Percentiles rank a stretch among this genome's conserved stretches.
Evolutionary conservation across 371 early-diverging fungal genomes (phyloP).

Genomic region (Batkoa obscura): DNA sequence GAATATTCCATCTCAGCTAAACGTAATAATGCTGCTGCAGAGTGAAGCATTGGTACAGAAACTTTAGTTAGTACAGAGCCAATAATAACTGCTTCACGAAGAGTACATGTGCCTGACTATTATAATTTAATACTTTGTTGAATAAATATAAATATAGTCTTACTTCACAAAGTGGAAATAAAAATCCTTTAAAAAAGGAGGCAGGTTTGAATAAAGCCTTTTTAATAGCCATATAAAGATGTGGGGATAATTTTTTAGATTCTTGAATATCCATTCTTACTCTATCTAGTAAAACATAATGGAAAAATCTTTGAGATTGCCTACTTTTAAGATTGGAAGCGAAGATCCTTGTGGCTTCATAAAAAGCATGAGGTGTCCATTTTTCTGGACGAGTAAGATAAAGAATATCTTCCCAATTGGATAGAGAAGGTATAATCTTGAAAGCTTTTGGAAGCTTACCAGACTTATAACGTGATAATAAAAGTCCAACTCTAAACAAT

Average conservation of each 20-base stretch:
- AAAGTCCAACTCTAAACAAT: constrained; percentile 49
- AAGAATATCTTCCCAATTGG: constrained; percentile 93
- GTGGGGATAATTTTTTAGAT: constrained; percentile 88
- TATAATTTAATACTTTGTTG: not conserved
- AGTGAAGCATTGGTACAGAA: constrained; percentile 87
- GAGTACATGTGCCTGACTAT: constrained; percentile 61
- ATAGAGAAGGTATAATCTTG: constrained; percentile 89
- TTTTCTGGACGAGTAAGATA: constrained; percentile 72
- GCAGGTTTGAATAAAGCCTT: constrained; percentile 92
- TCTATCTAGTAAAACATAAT: constrained; percentile 65
- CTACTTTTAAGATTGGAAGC: constrained; percentile 81
- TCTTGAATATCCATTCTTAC: constrained; percentile 87
- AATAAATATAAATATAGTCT: not conserved
- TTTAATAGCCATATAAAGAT: constrained; percentile 87
- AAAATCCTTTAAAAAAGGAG: constrained; percentile 93
- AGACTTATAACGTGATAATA: constrained; percentile 83
- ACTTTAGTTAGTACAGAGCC: constrained; percentile 81
- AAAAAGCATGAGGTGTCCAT: constrained; percentile 94
- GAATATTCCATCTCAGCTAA: constrained; percentile 95
- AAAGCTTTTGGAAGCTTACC: constrained; percentile 95
- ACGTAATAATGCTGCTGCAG: constrained; percentile 80
- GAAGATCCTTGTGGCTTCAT: constrained; percentile 90
- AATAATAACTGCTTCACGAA: constrained; percentile 91
- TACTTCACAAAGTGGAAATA: constrained; percentile 87
- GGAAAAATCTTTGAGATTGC: constrained; percentile 81